Base-by-base conservation (phyloP, 2,329 filamentous ascomycete genomes). In the Colletotrichum theobromicola region DNA sequence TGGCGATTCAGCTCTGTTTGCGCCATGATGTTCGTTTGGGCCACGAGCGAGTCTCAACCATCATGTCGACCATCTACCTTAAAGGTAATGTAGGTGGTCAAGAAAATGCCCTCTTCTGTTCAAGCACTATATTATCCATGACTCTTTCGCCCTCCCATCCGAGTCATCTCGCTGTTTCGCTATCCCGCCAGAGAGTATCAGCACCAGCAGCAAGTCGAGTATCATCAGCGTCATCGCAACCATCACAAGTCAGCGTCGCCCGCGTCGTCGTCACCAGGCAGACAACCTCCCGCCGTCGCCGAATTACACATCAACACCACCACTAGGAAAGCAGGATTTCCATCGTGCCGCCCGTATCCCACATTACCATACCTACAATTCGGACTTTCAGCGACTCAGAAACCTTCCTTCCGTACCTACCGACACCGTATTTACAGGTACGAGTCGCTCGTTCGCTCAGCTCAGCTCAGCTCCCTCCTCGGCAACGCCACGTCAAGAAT, bases 401-500 rank as follows among this genome's bases (percentile, higher is more conserved):
- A 21, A 24, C 61, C 61, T 64, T 42, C 18, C 55, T 34, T 30
- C 26, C 55, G 28, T n/a, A 55, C 18, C 42, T 21, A 46, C 42
- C 42, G 42, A 10, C 42, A 12, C 42, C 42, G 42, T 46, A 46
- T 46, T 34, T 35, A 32, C 58, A 37, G 58, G 24, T n/a, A 55
- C 26, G 18, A 30, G 21, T 26, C 55, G 37, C 35, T 24, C 55
- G 30, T n/a, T 61, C 57, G 26, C n/a, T 50, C 42, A 46, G 42
- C 42, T 46, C 42, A 71, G 62, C 63, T 67, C 69, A 62, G 61
- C 35, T 46, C 61, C 26, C 18, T 46, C 30, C 70, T 58, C 58
- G 24, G 67, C 67, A 74, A 70, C 67, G 71, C 71, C 71, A 74
- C 71, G 71, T 71, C 61, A 21, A 65, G 61, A 74, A 66, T 70